A percentile compares a stretch with the other conserved stretches of the same genome.
phyloP scores from a whole-genome alignment of 805 yeast genomes.

The Candida parachauliodes region DNA sequence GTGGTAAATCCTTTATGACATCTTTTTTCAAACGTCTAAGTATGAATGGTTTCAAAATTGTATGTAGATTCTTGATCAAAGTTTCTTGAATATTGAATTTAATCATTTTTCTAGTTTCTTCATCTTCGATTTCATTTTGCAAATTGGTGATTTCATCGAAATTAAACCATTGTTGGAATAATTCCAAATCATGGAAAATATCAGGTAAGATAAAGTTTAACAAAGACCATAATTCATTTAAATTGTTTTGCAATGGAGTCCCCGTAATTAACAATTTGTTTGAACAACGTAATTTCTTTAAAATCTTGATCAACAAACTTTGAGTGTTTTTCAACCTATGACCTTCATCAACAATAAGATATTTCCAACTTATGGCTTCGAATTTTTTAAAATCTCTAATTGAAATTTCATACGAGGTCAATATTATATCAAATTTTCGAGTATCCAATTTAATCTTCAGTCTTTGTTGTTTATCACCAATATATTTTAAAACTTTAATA shows the following conservation, averaged over 20 bases:
- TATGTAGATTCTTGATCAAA: constrained; percentile 73
- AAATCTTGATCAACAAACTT: constrained; percentile 66
- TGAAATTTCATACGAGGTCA: constrained; percentile 81
- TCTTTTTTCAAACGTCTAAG: constrained; percentile 76
- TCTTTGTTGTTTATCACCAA: constrained; percentile 62
- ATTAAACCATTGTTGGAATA: constrained; percentile 94
- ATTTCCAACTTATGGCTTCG: constrained; percentile 64
- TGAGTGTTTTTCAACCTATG: constrained; percentile 86
- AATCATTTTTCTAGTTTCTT: constrained; percentile 48
- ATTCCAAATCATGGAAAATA: constrained; percentile 82
- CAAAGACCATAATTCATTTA: constrained; percentile 88
- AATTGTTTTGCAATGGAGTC: constrained; percentile 92
- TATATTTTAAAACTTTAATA: constrained; percentile 58
- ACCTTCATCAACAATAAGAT: constrained; percentile 91
- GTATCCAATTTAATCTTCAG: constrained; percentile 30
- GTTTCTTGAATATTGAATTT: constrained; percentile 50
- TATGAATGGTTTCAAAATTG: constrained; percentile 83
- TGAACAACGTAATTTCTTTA: constrained; percentile 62
- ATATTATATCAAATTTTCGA: constrained; percentile 46
- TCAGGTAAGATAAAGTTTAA: constrained; percentile 90
- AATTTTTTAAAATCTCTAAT: constrained; percentile 63
- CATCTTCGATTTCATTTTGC: constrained; percentile 25
- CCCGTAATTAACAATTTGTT: constrained; percentile 86
- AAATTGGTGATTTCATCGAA: constrained; percentile 53
- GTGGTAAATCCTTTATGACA: constrained; percentile 70